Conservation (phyloP, 768 basidiomycete species). For the Suillus subaureus region DNA sequence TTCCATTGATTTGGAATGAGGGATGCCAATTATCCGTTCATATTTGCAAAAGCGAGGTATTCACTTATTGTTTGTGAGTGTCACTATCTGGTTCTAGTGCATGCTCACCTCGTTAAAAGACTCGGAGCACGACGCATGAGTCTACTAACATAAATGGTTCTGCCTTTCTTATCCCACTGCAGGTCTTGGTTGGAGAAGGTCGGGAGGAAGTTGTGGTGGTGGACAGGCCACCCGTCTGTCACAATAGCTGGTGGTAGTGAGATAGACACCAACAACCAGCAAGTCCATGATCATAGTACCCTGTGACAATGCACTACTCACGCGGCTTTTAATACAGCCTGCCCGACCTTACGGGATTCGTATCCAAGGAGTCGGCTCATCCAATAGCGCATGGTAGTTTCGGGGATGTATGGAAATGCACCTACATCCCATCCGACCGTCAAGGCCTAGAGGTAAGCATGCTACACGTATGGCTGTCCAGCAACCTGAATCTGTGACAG, state of each 20-base stretch:
- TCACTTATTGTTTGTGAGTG: too few relatives aligned
- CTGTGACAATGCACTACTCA: not conserved
- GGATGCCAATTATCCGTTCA: too few relatives aligned
- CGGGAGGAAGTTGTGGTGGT: not conserved
- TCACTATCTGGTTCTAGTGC: too few relatives aligned
- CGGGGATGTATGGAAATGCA: constrained; percentile 14
- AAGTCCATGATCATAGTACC: not conserved
- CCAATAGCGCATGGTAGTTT: constrained; percentile 10
- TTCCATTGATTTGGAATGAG: too few relatives aligned
- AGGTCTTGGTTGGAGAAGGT: not conserved
- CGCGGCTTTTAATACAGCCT: not conserved
- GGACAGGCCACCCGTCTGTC: not conserved
- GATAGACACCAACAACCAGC: not conserved
- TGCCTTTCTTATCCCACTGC: not conserved
- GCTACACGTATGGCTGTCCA: not conserved
- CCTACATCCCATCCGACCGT: not conserved
- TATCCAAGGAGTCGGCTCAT: not conserved
- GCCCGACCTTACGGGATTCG: constrained; percentile 7
- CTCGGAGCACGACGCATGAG: not conserved
- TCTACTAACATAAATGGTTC: not conserved
- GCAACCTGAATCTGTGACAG: constrained; percentile 4
- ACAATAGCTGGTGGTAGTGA: not conserved
- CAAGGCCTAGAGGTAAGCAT: not conserved
- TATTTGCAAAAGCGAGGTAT: too few relatives aligned
- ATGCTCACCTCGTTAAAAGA: not conserved